Evolutionary conservation across 768 basidiomycete species (phyloP), one percentile per base, ranked within the genome.

Genomic region (Candolleomyces aberdarensis): DNA sequence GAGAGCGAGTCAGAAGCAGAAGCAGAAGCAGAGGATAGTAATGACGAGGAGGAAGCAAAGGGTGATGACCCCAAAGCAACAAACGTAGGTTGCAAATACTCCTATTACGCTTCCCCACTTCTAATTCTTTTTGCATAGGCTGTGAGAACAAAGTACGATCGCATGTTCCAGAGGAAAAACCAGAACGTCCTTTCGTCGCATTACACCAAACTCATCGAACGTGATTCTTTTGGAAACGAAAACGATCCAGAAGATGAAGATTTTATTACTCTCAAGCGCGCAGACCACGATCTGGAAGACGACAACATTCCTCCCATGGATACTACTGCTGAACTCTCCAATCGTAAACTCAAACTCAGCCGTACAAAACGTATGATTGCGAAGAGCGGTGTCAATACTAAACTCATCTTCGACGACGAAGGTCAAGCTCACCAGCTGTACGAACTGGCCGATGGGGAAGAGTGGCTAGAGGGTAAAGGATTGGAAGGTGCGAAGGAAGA

Each of bases 81-180:
- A 13, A 82, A 85, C 70, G 85, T 85, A 63, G 26, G 73, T 71
- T 55, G 29, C 11, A 36, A 26, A 31, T 40, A 29, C 44, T 40
- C 19, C 19, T 62, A 44, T 22, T 36, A 17, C 49, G 39, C 20
- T 29, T 26, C 26, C 43, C 32, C 14, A 3, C 11, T 14, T 1
- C 4, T 17, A 22, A 17, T 19, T 13, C 26, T 44, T 29, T 17
- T 39, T 19, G n/a, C 50, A 53, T 80, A 79, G 67, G 73, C 48
- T 46, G 87, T 91, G 0, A 85, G 91, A 55, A 98, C 96, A 3
- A 98, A 96, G 75, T 97, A 98, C 72, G 96, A 98, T 73, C 86
- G 93, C 56, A 98, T 99, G 95, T 98, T 98, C 71, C 91, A 92
- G 69, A 86, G 96, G 59, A 96, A 93, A 72, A 98, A 97, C 71